phyloP scores from a whole-genome alignment of 2,329 filamentous ascomycete genomes.

The Trichoderma sp. region DNA sequence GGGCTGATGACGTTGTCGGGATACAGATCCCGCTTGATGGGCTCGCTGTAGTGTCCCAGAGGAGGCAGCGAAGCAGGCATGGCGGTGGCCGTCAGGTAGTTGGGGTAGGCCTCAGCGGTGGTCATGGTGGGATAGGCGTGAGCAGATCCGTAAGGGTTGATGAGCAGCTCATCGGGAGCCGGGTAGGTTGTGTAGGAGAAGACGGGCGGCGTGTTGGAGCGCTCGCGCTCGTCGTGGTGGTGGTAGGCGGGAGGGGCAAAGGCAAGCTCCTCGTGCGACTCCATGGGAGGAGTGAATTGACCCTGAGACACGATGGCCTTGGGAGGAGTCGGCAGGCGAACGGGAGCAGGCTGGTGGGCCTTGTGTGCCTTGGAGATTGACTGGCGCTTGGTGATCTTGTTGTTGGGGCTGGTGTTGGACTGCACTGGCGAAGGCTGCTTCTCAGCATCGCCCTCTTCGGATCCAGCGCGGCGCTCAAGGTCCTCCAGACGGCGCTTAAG shows the following conservation, averaged over 20 bases:
- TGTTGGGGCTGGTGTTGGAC: constrained; percentile 35
- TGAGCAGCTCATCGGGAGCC: constrained; percentile 63
- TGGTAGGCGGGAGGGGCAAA: constrained; percentile 48
- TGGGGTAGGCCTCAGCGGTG: constrained; percentile 54
- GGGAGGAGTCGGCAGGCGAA: constrained; percentile 29
- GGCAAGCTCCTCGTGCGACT: constrained; percentile 64
- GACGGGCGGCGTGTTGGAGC: constrained; percentile 71
- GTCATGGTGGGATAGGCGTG: constrained; percentile 55
- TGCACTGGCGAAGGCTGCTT: constrained; percentile 38
- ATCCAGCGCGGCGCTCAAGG: constrained; percentile 74
- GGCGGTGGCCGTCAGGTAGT: constrained; percentile 54
- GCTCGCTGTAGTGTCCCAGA: constrained; percentile 63
- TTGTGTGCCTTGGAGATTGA: constrained; percentile 33
- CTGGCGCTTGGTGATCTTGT: constrained; percentile 48
- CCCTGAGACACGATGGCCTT: constrained; percentile 48
- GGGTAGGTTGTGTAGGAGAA: constrained; percentile 68
- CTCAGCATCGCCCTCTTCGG: constrained; percentile 49
- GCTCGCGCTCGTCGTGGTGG: constrained; percentile 59
- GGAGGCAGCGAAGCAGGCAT: constrained; percentile 63
- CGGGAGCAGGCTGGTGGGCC: constrained; percentile 27
- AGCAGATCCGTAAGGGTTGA: constrained; percentile 59
- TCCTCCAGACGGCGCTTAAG: constrained; percentile 87
- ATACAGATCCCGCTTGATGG: constrained; percentile 66
- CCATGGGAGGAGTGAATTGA: constrained; percentile 64
- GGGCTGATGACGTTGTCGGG: constrained; percentile 62